Evolutionary conservation across 2,329 filamentous ascomycete genomes (phyloP).

Genomic region (Ceratocystis alfenasii): DNA sequence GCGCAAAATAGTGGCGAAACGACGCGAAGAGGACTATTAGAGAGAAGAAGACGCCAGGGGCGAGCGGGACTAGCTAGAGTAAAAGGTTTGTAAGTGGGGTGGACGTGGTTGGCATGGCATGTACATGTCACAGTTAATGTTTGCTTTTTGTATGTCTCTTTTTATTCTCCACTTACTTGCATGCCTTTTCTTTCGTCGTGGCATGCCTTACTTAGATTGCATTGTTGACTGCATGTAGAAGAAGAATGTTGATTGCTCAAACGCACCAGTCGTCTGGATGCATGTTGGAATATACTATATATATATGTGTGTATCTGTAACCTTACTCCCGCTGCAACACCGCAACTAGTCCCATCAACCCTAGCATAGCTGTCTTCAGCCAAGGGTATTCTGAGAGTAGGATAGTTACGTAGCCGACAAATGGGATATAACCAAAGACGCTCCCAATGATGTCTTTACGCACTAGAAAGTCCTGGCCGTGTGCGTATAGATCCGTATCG

Average conservation of each 20-base stretch:
- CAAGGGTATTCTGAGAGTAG: conserved; percentile 90
- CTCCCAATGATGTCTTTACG: conserved; percentile 86
- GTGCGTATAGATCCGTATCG: conserved; percentile 77
- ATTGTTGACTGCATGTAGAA: not conserved
- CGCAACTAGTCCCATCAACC: conserved; percentile 87
- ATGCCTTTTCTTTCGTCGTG: not conserved
- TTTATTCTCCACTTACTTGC: not conserved
- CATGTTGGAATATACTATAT: not conserved
- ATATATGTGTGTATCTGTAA: not conserved
- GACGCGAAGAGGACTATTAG: conserved; percentile 12
- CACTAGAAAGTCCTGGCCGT: conserved; percentile 74
- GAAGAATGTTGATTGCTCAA: not conserved
- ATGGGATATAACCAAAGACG: conserved; percentile 82
- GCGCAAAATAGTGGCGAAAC: conserved; percentile 13
- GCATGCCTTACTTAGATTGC: not conserved
- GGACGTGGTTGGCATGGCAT: not conserved
- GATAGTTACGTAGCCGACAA: conserved; percentile 95
- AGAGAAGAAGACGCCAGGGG: not conserved
- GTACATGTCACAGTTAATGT: not conserved
- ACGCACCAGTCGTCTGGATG: not conserved
- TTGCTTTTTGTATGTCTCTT: not conserved
- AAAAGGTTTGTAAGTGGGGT: not conserved
- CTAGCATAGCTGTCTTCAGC: conserved; percentile 90
- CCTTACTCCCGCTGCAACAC: conserved; percentile 75
- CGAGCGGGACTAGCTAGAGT: not conserved